phyloP scores from a whole-genome alignment of 1,284 basidiomycete species.

The Cerrena zonata region DNA sequence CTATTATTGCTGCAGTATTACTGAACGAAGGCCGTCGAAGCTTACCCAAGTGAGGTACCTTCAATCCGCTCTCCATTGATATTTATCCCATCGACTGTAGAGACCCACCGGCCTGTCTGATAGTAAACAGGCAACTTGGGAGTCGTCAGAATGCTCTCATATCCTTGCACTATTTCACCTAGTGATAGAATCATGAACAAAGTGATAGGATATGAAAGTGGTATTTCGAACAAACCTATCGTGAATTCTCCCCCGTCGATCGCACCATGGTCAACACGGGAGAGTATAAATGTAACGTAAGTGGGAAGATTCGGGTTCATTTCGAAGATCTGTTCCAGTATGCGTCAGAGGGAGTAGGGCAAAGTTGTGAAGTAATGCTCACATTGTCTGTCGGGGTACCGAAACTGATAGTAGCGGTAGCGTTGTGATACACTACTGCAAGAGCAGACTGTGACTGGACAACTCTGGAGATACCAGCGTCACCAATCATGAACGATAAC shows the following conservation, averaged over 20 bases:
- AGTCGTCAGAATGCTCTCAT: conserved; percentile 6
- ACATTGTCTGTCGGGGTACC: not conserved
- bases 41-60: too few relatives aligned
- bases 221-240: too few relatives aligned
- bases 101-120: conserved; percentile 9
- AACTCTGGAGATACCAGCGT: not conserved
- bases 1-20: too few relatives aligned
- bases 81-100: conserved; percentile 10
- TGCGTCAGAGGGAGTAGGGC: too few relatives aligned
- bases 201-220: too few relatives aligned
- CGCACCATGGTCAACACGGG: conserved; percentile 11
- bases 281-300: not conserved
- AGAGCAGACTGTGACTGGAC: not conserved
- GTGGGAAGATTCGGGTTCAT: not conserved
- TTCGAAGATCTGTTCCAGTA: too few relatives aligned
- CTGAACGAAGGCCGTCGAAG: too few relatives aligned
- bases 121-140: conserved; percentile 9
- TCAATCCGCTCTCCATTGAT: conserved; percentile 11
- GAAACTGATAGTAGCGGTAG: not conserved
- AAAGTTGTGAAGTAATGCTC: too few relatives aligned
- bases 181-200: not conserved
- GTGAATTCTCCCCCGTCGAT: conserved; percentile 21
- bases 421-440: not conserved
- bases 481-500: not conserved
- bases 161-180: conserved; percentile 14